A percentile compares a stretch with the other conserved stretches of the same genome.
These are phyloP conservation scores for Ganoderma leucocontextum DNA, from an alignment of 1,284 basidiomycete genomes.

Conservation along the genomic window DNA sequence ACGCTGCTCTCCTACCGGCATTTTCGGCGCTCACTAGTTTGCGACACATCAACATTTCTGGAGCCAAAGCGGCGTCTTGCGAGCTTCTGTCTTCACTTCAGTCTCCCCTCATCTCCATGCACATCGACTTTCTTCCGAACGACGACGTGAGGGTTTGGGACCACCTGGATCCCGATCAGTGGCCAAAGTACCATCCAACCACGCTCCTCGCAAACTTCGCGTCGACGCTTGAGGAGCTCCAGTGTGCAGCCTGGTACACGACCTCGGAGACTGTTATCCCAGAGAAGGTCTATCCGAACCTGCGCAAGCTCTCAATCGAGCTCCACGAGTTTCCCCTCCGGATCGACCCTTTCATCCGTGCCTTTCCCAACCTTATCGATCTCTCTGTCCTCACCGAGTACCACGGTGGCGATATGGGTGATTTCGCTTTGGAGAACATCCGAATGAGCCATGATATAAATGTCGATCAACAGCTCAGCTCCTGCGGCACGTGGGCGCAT, in stretches of 20 bases:
- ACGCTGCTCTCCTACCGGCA: background rate
- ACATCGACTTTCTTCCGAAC: background rate
- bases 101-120: background rate
- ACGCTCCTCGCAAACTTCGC: background rate
- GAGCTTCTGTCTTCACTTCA: background rate
- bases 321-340: background rate
- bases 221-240: background rate
- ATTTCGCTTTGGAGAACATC: background rate
- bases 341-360: background rate
- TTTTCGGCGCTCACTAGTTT: background rate
- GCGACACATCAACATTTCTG: background rate
- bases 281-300: background rate
- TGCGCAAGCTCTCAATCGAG: constrained; percentile 4
- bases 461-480: background rate
- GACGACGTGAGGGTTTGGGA: background rate
- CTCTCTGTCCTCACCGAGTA: background rate
- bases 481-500: background rate
- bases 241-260: background rate
- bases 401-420: too few relatives aligned
- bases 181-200: background rate
- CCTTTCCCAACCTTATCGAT: background rate
- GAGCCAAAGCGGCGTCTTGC: background rate
- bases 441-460: background rate
- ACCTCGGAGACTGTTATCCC: background rate
- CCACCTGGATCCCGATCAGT: background rate